These are phyloP conservation scores for Trypanosoma boissoni DNA, from an alignment of 208 protist species.

Conservation along the genomic window DNA sequence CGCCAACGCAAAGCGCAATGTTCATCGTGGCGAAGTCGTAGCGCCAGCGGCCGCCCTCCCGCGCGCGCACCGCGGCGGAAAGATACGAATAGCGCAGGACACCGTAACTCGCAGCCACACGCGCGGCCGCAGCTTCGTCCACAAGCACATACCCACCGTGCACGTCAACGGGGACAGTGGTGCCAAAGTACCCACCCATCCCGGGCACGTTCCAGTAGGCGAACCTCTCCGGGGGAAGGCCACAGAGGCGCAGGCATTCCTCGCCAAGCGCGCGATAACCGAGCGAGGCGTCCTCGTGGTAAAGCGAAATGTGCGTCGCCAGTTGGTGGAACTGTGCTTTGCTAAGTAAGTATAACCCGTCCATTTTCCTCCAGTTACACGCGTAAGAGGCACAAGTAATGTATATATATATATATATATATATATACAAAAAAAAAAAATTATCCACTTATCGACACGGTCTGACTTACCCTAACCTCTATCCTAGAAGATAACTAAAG, in stretches of 20 bases:
- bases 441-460: no score
- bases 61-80: constrained; percentile 53
- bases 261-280: constrained; percentile 47
- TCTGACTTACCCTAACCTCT: no score
- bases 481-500: no score
- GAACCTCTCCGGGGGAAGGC: constrained; percentile 44
- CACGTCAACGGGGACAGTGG: constrained; percentile 66
- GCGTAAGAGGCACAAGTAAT: no score
- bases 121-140: constrained; percentile 59
- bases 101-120: constrained; percentile 53
- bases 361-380: constrained; percentile 33
- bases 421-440: no score
- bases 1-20: constrained; percentile 48
- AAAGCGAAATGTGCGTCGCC: constrained; percentile 72
- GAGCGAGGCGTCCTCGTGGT: constrained; percentile 66
- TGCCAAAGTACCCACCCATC: constrained; percentile 67
- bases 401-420: no score
- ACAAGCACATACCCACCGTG: constrained; percentile 73
- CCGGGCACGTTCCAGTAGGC: constrained; percentile 70
- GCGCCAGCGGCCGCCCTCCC: constrained; percentile 67
- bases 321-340: constrained; percentile 81
- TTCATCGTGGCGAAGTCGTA: constrained; percentile 88
- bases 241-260: constrained; percentile 32
- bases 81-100: constrained; percentile 73
- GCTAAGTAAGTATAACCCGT: constrained; percentile 65